Base-by-base conservation (phyloP, 768 basidiomycete species). In the Leccinum uliginosum region DNA sequence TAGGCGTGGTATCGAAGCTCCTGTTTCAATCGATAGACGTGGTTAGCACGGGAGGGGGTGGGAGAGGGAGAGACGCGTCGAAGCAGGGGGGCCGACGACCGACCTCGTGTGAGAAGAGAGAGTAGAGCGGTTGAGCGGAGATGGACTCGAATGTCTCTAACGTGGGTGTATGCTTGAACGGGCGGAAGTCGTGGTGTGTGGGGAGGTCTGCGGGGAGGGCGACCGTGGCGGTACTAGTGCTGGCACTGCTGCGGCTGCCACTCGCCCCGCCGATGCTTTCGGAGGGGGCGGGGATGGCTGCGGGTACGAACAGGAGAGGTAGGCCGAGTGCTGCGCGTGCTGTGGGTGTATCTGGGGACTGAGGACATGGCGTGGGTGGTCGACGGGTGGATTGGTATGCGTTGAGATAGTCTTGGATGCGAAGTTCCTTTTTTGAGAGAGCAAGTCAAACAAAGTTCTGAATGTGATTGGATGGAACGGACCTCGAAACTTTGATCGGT, bases 391-490 rank as follows among this genome's bases (percentile, higher is more conserved):
- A 59, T 27, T 61, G 65, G 61, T 82, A 85, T 1, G 80, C 75
- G 21, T 67, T 68, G 27, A 83, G 59, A 60, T 87, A 87, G 64
- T 85, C 84, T 35, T 76, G 71, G 5, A 77, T 60, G 38, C 85
- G 80, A 24, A 76, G 68, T 73, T 86, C 85, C 85, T 86, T 59
- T 38, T 59, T 38, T 35, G 35, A n/a, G n/a, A n/a, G n/a, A n/a
- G n/a, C n/a, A n/a, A 35, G 35, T 35, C 17, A 35, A 34, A 14
- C 14, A 14, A 35, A 35, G 7, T 35, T n/a, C n/a, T n/a, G n/a
- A n/a, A n/a, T 17, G 15, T 8, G 6, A 17, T 6, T n/a, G n/a
- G n/a, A 17, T 34, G 32, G 32, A 34, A 47, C 61, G 35, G 9
- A 72, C 69, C 69, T 71, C 71, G 65, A 71, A 71, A 17, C 68